Evolutionary conservation across 208 protist species (phyloP).

Genomic region (Crithidia brevicula): DNA sequence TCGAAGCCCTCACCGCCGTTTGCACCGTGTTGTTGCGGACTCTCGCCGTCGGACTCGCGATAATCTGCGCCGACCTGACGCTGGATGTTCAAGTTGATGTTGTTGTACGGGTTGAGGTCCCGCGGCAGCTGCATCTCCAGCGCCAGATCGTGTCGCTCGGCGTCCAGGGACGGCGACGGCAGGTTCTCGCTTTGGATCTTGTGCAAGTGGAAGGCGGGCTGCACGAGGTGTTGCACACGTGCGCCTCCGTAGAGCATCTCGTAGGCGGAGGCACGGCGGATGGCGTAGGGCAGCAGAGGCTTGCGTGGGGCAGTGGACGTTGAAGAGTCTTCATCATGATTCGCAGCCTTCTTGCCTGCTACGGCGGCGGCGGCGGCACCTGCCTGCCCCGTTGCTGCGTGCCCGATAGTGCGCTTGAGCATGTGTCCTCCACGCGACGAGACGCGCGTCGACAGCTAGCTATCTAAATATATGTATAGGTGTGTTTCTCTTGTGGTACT

Average conservation of each 20-base stretch:
- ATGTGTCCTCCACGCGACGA: too few relatives aligned
- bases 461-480: too few relatives aligned
- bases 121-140: constrained; percentile 72
- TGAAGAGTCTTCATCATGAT: not conserved
- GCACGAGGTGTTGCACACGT: constrained; percentile 63
- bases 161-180: constrained; percentile 48
- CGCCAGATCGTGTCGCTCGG: constrained; percentile 60
- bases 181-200: constrained; percentile 65
- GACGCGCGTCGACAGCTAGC: too few relatives aligned
- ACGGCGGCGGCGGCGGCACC: not conserved
- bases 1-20: constrained; percentile 33
- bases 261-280: constrained; percentile 61
- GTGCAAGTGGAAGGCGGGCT: constrained; percentile 52
- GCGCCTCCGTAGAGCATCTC: constrained; percentile 87
- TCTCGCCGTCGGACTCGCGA: constrained; percentile 2
- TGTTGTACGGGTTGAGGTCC: constrained; percentile 36
- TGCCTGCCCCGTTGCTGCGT: constrained; percentile 4
- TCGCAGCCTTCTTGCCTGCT: not conserved
- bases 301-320: not conserved
- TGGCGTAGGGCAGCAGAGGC: constrained; percentile 73
- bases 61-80: constrained; percentile 32
- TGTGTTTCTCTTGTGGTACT: not conserved
- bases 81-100: constrained; percentile 37
- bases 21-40: not conserved
- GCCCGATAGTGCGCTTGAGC: constrained; percentile 12